A percentile compares a stretch with the other conserved stretches of the same genome.
Evolutionary conservation across 2,329 filamentous ascomycete genomes (phyloP).

Genomic region (Paecilomyces variotii): DNA sequence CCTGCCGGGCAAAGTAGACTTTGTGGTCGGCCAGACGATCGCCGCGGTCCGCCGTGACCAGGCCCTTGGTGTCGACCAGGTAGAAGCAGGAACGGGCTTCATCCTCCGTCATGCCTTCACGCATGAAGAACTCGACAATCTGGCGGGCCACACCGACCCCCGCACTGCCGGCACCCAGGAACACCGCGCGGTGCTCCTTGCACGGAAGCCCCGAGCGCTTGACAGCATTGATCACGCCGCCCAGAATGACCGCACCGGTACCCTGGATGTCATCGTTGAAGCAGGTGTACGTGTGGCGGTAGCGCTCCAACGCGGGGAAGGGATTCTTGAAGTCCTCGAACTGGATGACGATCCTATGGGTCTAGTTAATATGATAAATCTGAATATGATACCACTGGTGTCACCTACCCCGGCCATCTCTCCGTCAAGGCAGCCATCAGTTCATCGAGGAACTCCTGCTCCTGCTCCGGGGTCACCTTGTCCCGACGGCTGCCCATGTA

Average conservation of each 20-base stretch:
- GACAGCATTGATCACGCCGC: slow-evolving; percentile 66
- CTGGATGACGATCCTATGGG: slow-evolving; percentile 68
- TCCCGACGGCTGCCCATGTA: slow-evolving; percentile 85
- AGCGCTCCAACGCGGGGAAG: slow-evolving; percentile 86
- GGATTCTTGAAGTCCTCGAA: slow-evolving; percentile 98
- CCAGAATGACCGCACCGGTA: slow-evolving; percentile 89
- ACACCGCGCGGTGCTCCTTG: slow-evolving; percentile 88
- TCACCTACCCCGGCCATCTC: slow-evolving; percentile 56
- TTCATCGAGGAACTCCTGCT: slow-evolving; percentile 91
- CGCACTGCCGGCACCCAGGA: slow-evolving; percentile 90
- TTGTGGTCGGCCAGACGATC: slow-evolving; percentile 90
- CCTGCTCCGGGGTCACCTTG: slow-evolving; percentile 68
- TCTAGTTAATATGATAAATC: slow-evolving; percentile 1
- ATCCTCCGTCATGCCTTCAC: slow-evolving; percentile 79
- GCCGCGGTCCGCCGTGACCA: slow-evolving; percentile 86
- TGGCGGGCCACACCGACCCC: slow-evolving; percentile 97
- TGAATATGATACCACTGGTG: neutral
- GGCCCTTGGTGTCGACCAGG: slow-evolving; percentile 93
- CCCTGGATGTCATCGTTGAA: slow-evolving; percentile 99
- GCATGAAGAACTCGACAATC: slow-evolving; percentile 93
- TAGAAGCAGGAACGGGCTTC: slow-evolving; percentile 88
- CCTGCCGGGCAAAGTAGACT: slow-evolving; percentile 57
- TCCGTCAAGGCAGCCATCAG: slow-evolving; percentile 89
- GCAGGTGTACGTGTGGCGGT: slow-evolving; percentile 81
- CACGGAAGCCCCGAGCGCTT: slow-evolving; percentile 78